Conservation (phyloP, 2,329 filamentous ascomycete genomes). For the Aspergillus spinulosporus region DNA sequence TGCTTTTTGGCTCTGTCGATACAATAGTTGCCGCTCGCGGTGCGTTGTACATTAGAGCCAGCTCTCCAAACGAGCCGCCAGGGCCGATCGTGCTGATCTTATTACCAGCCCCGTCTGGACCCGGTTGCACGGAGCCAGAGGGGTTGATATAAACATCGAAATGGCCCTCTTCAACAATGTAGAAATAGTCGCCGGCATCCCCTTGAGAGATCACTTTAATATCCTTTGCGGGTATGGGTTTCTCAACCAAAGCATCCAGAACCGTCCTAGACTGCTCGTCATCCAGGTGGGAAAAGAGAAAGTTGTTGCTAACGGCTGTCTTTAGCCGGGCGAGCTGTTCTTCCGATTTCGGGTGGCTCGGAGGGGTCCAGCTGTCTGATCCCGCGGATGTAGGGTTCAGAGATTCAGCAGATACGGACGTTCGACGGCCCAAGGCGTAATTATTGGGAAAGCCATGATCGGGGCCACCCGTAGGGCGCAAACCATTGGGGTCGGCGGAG, state of each 20-base stretch:
- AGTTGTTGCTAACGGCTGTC: conserved; percentile 81
- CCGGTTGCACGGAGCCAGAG: conserved; percentile 73
- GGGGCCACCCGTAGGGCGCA: conserved; percentile 29
- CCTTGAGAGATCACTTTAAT: conserved; percentile 92
- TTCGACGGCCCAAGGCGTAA: conserved; percentile 90
- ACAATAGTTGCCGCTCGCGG: conserved; percentile 92
- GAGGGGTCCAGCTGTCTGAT: conserved; percentile 87
- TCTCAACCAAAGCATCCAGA: conserved; percentile 87
- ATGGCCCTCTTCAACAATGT: conserved; percentile 85
- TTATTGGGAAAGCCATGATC: conserved; percentile 68
- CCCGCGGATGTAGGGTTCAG: conserved; percentile 82
- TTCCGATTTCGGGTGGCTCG: conserved; percentile 75
- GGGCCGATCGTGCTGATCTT: conserved; percentile 80
- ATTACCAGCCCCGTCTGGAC: conserved; percentile 75
- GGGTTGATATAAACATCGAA: conserved; percentile 91
- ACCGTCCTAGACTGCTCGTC: conserved; percentile 89
- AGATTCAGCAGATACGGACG: conserved; percentile 94
- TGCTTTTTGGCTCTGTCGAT: conserved; percentile 74
- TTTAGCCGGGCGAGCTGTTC: conserved; percentile 81
- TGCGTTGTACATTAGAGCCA: conserved; percentile 98
- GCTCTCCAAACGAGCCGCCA: conserved; percentile 92
- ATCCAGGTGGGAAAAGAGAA: conserved; percentile 90
- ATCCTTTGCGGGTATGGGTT: conserved; percentile 88
- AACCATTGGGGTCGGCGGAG: conserved; percentile 23
- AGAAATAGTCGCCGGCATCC: conserved; percentile 96